A percentile compares a stretch with the other conserved stretches of the same genome.
Evolutionary conservation across 345 rosid species (phyloP).

Genomic region (Sisymbrium altissimum): DNA sequence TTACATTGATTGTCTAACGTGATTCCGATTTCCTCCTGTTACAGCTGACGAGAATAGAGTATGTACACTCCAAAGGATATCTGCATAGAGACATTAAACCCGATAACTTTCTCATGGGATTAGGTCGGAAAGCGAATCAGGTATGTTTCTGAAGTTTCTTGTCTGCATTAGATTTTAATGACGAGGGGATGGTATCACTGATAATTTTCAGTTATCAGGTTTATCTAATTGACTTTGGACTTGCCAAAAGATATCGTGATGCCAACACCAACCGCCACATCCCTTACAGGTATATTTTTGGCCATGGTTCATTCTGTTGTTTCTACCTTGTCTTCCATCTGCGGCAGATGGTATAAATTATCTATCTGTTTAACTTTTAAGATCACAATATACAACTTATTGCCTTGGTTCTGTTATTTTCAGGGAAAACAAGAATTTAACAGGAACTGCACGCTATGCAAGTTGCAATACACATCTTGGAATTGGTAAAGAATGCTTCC

Average conservation of each 20-base stretch:
- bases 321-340: not conserved
- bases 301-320: not conserved
- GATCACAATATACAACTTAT: not conserved
- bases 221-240: conserved; percentile 83
- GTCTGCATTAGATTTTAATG: not conserved
- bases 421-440: conserved; percentile 95
- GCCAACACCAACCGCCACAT: conserved; percentile 75
- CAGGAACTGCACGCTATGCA: conserved; percentile 98
- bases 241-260: conserved; percentile 81
- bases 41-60: conserved; percentile 74
- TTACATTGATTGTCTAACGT: not conserved
- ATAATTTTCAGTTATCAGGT: conserved; percentile 46
- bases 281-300: conserved; percentile 61
- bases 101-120: conserved; percentile 89
- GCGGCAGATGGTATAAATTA: not conserved
- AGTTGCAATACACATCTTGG: conserved; percentile 98
- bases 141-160: conserved; percentile 27
- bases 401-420: not conserved
- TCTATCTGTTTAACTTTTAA: not conserved
- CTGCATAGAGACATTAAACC: conserved; percentile 89
- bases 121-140: conserved; percentile 82
- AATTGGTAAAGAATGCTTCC: conserved; percentile 53
- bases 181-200: not conserved
- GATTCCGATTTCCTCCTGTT: not conserved
- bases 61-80: conserved; percentile 76